These are phyloP conservation scores for Boletus tylopilopsis DNA, from an alignment of 768 basidiomycete species.

Conservation along the genomic window DNA sequence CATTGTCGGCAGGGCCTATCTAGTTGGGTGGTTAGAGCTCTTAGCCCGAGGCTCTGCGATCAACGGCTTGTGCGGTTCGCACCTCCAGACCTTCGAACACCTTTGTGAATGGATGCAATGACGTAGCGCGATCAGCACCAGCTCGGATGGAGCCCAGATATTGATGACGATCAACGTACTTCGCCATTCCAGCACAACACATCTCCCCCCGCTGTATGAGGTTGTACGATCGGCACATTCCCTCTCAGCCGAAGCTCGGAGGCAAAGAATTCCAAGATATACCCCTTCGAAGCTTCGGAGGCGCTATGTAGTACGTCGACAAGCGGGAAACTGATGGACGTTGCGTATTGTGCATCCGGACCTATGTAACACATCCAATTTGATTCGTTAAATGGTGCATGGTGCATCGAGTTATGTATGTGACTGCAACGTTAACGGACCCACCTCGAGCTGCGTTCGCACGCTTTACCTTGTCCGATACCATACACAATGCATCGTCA, in stretches of 20 bases:
- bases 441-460: slow-evolving; percentile 61
- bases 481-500: slow-evolving; percentile 16
- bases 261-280: slow-evolving; percentile 50
- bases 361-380: slow-evolving; percentile 37
- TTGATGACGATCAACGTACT: slow-evolving; percentile 35
- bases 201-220: slow-evolving; percentile 55
- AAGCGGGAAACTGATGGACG: slow-evolving; percentile 18
- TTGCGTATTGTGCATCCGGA: slow-evolving; percentile 55
- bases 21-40: slow-evolving; percentile 31
- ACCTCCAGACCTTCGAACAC: slow-evolving; percentile 83
- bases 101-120: slow-evolving; percentile 24
- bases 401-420: neutral
- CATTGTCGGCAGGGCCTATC: slow-evolving; percentile 64
- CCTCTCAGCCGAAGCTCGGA: slow-evolving; percentile 79
- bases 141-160: neutral
- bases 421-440: neutral
- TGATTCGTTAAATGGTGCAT: too few relatives aligned
- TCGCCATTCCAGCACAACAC: slow-evolving; percentile 88
- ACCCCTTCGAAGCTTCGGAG: slow-evolving; percentile 19
- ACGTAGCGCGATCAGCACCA: neutral
- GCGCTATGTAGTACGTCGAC: slow-evolving; percentile 4
- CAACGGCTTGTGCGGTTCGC: slow-evolving; percentile 7
- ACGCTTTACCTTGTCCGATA: slow-evolving; percentile 36
- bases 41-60: neutral
- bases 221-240: slow-evolving; percentile 53